phyloP scores from a whole-genome alignment of 1,284 basidiomycete genomes.

The Coniophora puteana region DNA sequence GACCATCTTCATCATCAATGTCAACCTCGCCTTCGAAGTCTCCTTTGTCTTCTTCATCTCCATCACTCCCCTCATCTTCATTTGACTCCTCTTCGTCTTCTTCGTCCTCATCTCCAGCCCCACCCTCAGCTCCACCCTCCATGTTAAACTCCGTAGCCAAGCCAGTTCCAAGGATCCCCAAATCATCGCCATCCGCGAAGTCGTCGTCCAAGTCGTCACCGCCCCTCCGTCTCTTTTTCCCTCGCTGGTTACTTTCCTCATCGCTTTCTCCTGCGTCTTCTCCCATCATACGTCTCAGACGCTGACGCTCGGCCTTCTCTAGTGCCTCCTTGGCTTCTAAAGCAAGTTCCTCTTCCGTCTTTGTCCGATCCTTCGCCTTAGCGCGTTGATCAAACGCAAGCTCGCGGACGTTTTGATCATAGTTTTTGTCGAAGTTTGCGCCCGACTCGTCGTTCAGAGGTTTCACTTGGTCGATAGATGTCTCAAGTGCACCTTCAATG shows the following conservation, averaged over 20 bases:
- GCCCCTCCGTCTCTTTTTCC: conserved; percentile 45
- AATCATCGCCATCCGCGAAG: conserved; percentile 57
- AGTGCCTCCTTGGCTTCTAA: conserved; percentile 85
- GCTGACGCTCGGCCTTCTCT: conserved; percentile 80
- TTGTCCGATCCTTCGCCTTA: conserved; percentile 93
- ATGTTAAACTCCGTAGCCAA: conserved; percentile 31
- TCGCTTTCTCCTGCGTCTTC: conserved; percentile 62
- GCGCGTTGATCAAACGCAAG: conserved; percentile 93
- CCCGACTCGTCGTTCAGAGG: conserved; percentile 14
- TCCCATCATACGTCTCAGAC: conserved; percentile 86
- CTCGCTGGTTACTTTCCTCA: conserved; percentile 47
- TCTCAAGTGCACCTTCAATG: conserved; percentile 34
- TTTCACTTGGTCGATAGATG: conserved; percentile 1
- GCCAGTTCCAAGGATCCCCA: conserved; percentile 48
- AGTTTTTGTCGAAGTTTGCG: conserved; percentile 51
- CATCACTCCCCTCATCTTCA: conserved; percentile 35
- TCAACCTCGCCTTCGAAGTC: conserved; percentile 27
- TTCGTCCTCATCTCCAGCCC: conserved; percentile 60
- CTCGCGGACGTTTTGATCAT: conserved; percentile 90
- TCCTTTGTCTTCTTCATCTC: conserved; percentile 32
- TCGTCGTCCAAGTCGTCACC: conserved; percentile 94
- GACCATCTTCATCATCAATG: conserved; percentile 30
- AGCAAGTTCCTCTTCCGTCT: conserved; percentile 94
- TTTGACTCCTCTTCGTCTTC: conserved; percentile 31
- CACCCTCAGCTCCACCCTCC: conserved; percentile 33